Evolutionary conservation across 345 rosid genomes (phyloP).

Genomic region (Cochlearia excelsa): DNA sequence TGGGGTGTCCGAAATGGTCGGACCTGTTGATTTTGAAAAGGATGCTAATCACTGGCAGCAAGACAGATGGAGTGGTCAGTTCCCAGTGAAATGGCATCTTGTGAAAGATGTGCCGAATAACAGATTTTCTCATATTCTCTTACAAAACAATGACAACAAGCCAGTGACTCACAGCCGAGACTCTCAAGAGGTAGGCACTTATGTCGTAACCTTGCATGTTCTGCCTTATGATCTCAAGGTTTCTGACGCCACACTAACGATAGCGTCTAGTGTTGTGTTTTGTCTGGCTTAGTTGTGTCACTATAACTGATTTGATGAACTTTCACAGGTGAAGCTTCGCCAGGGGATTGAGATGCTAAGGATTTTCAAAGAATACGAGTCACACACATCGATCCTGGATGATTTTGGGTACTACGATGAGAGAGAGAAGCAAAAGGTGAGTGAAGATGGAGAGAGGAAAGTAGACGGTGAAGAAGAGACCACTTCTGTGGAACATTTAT

Average conservation of each 20-base stretch:
- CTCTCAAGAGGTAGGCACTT: constrained; percentile 57
- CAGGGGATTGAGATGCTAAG: constrained; percentile 68
- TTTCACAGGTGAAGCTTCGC: constrained; percentile 53
- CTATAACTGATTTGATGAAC: no score
- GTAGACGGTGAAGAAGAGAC: constrained; percentile 25
- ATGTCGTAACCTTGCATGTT: constrained; percentile 12
- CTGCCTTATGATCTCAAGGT: background rate
- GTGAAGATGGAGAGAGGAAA: constrained; percentile 20
- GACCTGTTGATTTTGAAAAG: constrained; percentile 67
- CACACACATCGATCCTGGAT: constrained; percentile 53
- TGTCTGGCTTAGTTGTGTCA: background rate
- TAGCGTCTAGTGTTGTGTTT: background rate
- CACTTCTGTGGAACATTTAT: constrained; percentile 37
- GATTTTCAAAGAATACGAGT: constrained; percentile 60
- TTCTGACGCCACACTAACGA: background rate
- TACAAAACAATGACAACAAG: constrained; percentile 69
- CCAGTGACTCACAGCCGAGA: constrained; percentile 81
- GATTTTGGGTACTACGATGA: constrained; percentile 62
- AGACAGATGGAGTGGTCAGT: constrained; percentile 80
- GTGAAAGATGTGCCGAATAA: constrained; percentile 70
- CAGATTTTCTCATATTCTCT: constrained; percentile 59
- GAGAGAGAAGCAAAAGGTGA: constrained; percentile 41
- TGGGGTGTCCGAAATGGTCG: constrained; percentile 72
- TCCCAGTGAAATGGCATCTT: constrained; percentile 70
- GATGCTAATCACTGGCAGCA: constrained; percentile 73